These are phyloP conservation scores for Cystobasidium tubakii DNA, from an alignment of 768 basidiomycete genomes.

Conservation along the genomic window DNA sequence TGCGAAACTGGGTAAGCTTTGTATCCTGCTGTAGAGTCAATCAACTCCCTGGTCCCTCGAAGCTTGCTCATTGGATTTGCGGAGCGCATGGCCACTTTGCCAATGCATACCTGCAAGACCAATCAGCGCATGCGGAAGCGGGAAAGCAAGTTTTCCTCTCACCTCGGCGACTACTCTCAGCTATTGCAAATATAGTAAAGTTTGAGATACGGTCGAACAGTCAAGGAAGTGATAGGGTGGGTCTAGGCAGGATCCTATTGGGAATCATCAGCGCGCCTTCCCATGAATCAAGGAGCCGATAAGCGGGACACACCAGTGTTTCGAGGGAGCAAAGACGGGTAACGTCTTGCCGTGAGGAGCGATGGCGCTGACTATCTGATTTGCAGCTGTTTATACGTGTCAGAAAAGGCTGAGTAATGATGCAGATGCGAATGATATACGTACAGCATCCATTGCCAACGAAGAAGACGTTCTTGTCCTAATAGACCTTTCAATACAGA, in stretches of 20 bases:
- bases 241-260: slow-evolving; percentile 7
- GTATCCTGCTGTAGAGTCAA: too few species aligned
- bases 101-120: background rate
- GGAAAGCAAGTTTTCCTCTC: background rate
- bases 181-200: background rate
- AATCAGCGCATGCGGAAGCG: background rate
- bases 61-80: background rate
- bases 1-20: background rate
- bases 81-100: background rate
- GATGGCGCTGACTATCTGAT: slow-evolving; percentile 6
- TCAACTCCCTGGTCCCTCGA: slow-evolving; percentile 18
- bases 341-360: slow-evolving; percentile 14
- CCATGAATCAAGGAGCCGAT: too few species aligned
- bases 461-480: slow-evolving; percentile 16
- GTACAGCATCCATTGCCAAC: slow-evolving; percentile 17
- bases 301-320: background rate
- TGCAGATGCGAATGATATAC: background rate
- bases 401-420: background rate
- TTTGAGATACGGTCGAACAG: slow-evolving; percentile 3
- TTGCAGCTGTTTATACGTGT: slow-evolving; percentile 1
- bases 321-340: slow-evolving; percentile 6
- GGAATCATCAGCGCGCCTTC: background rate
- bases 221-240: slow-evolving; percentile 12
- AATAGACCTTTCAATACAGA: background rate
- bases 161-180: background rate